Conservation (phyloP, 129 eudicot species). For the Gnaphalium uliginosum region DNA sequence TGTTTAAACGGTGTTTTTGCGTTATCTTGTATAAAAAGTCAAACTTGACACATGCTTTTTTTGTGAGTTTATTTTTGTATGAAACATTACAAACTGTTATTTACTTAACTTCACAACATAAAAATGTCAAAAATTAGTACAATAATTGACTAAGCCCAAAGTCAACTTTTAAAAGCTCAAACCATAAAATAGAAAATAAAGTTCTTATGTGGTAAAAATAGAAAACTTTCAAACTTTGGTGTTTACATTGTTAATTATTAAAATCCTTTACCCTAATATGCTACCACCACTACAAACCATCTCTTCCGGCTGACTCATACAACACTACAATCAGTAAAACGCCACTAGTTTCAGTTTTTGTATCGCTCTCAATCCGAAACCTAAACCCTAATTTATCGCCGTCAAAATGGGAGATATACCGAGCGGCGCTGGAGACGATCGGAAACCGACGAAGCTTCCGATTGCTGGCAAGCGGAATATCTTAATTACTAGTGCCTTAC, state of each 20-base stretch:
- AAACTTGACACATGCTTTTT: too few relatives aligned
- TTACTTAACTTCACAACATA: neutral
- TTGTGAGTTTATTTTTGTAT: too few relatives aligned
- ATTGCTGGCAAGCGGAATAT: slow-evolving; percentile 56
- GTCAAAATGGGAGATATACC: slow-evolving; percentile 35
- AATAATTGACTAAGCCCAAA: neutral
- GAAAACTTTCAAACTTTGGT: slow-evolving; percentile 10
- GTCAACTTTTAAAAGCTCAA: neutral
- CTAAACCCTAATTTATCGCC: slow-evolving; percentile 31
- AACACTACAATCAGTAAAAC: neutral
- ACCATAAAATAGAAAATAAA: neutral
- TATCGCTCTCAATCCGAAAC: slow-evolving; percentile 5
- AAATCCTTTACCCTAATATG: slow-evolving; percentile 33
- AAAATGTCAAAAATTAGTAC: neutral
- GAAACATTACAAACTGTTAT: too few relatives aligned
- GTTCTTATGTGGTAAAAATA: slow-evolving; percentile 11
- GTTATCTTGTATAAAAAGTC: too few relatives aligned
- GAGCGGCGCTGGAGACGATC: slow-evolving; percentile 33
- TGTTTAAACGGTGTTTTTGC: too few relatives aligned
- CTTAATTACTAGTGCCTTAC: slow-evolving; percentile 64
- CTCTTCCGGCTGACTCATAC: slow-evolving; percentile 22
- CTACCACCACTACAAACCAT: slow-evolving; percentile 16
- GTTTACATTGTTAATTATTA: slow-evolving; percentile 22
- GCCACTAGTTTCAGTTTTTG: neutral
- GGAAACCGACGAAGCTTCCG: slow-evolving; percentile 43